Evolutionary conservation across 768 basidiomycete species (phyloP).

Genomic region (Tremella fuciformis): DNA sequence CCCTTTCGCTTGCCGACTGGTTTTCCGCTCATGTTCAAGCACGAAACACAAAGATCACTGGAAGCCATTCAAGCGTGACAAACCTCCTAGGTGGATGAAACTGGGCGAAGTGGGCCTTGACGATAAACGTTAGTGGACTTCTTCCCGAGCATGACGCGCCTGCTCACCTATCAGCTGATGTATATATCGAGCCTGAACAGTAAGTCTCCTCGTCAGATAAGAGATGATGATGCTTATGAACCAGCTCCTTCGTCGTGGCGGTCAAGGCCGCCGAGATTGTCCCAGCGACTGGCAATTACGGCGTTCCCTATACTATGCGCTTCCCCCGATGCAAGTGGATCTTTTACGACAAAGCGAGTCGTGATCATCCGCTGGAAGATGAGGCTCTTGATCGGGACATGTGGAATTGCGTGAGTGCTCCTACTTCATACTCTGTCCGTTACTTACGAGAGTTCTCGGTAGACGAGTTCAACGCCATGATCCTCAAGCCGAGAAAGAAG

Average conservation of each 20-base stretch:
- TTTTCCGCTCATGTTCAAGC: slow-evolving; percentile 33
- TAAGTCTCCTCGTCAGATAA: slow-evolving; percentile 54
- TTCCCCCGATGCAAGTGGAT: slow-evolving; percentile 83
- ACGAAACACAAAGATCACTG: slow-evolving; percentile 62
- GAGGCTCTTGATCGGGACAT: slow-evolving; percentile 53
- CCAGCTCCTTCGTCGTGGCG: slow-evolving; percentile 85
- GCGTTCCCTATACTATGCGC: slow-evolving; percentile 82
- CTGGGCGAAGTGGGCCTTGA: slow-evolving; percentile 42
- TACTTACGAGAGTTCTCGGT: slow-evolving; percentile 21
- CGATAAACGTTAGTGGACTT: slow-evolving; percentile 47
- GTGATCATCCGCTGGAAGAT: slow-evolving; percentile 29
- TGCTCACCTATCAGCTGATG: slow-evolving; percentile 74
- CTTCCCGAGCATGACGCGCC: slow-evolving; percentile 51
- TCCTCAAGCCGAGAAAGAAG: slow-evolving; percentile 30
- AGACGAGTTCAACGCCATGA: slow-evolving; percentile 34
- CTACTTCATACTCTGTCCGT: not conserved
- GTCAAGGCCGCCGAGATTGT: slow-evolving; percentile 93
- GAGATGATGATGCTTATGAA: not conserved
- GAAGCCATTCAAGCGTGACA: slow-evolving; percentile 72
- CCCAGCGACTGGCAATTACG: slow-evolving; percentile 72
- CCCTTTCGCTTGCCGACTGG: not conserved
- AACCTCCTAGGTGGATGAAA: slow-evolving; percentile 64
- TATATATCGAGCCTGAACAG: slow-evolving; percentile 88
- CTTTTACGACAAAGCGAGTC: slow-evolving; percentile 62
- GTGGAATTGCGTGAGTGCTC: slow-evolving; percentile 46